Percentiles rank a stretch among this genome's conserved stretches.
Evolutionary conservation across 345 rosid species (phyloP).

Genomic region (Citrus mangshanensis): DNA sequence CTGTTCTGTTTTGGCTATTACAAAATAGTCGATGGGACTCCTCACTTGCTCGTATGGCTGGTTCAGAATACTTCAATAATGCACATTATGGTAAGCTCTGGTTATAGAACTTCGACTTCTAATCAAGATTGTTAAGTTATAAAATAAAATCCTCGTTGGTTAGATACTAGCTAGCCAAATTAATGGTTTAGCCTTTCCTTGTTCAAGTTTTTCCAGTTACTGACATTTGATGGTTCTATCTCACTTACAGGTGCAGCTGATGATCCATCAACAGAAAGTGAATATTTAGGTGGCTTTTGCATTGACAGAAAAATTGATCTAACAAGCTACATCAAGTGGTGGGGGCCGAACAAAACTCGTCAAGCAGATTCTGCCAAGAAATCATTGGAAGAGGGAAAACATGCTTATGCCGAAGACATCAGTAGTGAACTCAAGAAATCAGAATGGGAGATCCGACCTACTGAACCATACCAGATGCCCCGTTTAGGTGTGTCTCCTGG

Average conservation of each 20-base stretch:
- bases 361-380: constrained; percentile 62
- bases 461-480: constrained; percentile 91
- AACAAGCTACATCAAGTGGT: constrained; percentile 86
- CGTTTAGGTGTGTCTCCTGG: constrained; percentile 52
- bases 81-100: constrained; percentile 56
- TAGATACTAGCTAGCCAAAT: background rate
- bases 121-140: background rate
- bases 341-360: constrained; percentile 75
- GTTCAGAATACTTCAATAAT: constrained; percentile 75
- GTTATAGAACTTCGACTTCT: constrained; percentile 8
- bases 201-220: background rate
- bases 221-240: constrained; percentile 12
- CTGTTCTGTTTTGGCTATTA: constrained; percentile 12
- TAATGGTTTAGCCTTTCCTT: background rate
- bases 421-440: constrained; percentile 72
- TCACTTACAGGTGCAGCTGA: constrained; percentile 54
- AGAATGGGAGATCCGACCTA: constrained; percentile 59
- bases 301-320: constrained; percentile 84
- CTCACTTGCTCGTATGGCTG: constrained; percentile 69
- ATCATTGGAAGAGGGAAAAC: constrained; percentile 60
- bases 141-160: constrained; percentile 9
- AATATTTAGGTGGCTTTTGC: constrained; percentile 66
- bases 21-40: constrained; percentile 81
- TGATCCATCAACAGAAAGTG: constrained; percentile 70
- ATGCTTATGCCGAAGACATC: constrained; percentile 52